Conservation (phyloP, 1,284 basidiomycete species). For the Schizophyllum commune region DNA sequence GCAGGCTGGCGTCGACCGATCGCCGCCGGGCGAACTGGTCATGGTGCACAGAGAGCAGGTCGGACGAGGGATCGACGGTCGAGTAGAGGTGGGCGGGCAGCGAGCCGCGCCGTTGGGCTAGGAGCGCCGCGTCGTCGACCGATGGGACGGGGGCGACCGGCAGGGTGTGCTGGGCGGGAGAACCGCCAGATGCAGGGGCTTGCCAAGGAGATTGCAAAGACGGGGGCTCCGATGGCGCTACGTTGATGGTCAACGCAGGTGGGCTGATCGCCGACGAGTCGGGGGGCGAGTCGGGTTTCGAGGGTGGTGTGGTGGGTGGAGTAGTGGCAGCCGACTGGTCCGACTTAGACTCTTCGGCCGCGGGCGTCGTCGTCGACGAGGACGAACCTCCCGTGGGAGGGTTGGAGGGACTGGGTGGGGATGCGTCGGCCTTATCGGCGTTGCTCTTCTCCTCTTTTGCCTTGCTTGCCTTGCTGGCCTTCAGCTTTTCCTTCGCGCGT, state of each 20-base stretch:
- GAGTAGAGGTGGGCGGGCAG: conserved; percentile 36
- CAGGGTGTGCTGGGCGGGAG: conserved; percentile 17
- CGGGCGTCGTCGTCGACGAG: not conserved
- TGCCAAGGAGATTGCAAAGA: not conserved
- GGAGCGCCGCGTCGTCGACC: conserved; percentile 8
- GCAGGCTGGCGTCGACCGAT: conserved; percentile 53
- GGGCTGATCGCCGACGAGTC: conserved; percentile 18
- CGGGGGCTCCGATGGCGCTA: not conserved
- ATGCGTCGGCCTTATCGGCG: not conserved
- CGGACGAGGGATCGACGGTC: conserved; percentile 24
- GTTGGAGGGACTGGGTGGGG: too few species aligned
- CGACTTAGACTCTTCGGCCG: conserved; percentile 14
- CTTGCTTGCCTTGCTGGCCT: conserved; percentile 27
- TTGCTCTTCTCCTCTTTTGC: not conserved
- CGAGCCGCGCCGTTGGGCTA: conserved; percentile 38
- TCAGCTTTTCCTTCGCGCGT: conserved; percentile 77
- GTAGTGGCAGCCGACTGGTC: conserved; percentile 5
- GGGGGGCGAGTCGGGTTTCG: conserved; percentile 13
- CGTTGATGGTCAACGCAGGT: conserved; percentile 16
- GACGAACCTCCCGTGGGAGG: too few species aligned
- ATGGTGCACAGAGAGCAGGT: conserved; percentile 17
- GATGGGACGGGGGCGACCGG: conserved; percentile 11
- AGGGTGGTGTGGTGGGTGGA: not conserved
- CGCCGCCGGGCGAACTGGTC: conserved; percentile 41
- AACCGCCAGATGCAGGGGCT: conserved; percentile 2